phyloP scores from a whole-genome alignment of 2,329 filamentous ascomycete species.

The Fusarium dlaminii region DNA sequence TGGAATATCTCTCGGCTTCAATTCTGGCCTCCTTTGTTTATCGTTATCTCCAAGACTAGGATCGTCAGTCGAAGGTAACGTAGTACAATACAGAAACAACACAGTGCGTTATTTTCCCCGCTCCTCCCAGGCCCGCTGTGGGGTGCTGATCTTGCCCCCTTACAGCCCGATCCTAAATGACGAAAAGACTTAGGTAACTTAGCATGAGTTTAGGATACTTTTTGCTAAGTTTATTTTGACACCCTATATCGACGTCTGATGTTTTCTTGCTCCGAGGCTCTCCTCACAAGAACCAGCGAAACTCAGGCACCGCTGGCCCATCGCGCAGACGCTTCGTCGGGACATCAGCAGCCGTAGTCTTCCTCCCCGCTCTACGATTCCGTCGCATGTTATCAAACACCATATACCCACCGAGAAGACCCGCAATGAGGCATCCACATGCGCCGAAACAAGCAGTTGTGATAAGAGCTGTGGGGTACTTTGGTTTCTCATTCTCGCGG shows the following conservation, averaged over 20 bases:
- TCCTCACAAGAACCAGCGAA: slow-evolving; percentile 14
- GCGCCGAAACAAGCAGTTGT: slow-evolving; percentile 74
- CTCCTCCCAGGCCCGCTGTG: not conserved
- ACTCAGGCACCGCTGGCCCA: slow-evolving; percentile 6
- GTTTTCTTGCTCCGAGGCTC: not conserved
- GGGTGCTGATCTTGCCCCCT: not conserved
- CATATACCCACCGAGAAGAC: slow-evolving; percentile 69
- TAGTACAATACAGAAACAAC: not conserved
- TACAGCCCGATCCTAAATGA: too few relatives aligned
- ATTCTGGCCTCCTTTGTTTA: not conserved
- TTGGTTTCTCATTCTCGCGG: slow-evolving; percentile 68
- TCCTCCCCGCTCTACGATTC: slow-evolving; percentile 4
- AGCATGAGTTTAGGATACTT: too few relatives aligned
- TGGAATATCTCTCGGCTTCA: not conserved
- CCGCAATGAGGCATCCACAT: slow-evolving; percentile 64
- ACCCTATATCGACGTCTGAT: rapidly evolving
- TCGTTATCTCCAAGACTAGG: not conserved
- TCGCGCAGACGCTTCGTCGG: slow-evolving; percentile 1
- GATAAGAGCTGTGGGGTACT: slow-evolving; percentile 72
- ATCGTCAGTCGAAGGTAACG: slow-evolving; percentile 4
- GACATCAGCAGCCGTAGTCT: slow-evolving; percentile 4
- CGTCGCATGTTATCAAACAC: slow-evolving; percentile 54
- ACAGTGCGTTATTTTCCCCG: slow-evolving; percentile 8
- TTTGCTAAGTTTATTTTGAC: too few relatives aligned
- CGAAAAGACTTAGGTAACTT: too few relatives aligned